Evolutionary conservation across 1,284 basidiomycete genomes (phyloP).

Genomic region (Trametes versicolor): DNA sequence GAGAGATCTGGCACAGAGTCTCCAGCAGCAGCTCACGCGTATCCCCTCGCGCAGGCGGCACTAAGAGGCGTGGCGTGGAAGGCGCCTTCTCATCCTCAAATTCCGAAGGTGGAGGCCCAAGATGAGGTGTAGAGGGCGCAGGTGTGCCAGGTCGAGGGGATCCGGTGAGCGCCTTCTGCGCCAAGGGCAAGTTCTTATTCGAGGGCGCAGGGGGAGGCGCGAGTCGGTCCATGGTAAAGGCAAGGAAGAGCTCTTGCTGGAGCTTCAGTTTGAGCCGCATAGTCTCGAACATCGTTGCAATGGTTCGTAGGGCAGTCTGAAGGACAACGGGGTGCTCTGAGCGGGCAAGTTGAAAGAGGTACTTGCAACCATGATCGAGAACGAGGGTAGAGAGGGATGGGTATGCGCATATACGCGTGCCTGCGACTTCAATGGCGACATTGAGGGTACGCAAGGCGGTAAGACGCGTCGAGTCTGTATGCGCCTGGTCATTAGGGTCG

Average conservation of each 20-base stretch:
- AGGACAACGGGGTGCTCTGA: constrained; percentile 88
- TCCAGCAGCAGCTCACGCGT: constrained; percentile 93
- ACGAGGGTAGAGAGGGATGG: constrained; percentile 79
- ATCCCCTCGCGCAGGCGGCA: constrained; percentile 85
- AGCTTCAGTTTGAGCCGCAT: constrained; percentile 91
- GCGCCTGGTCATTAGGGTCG: constrained; percentile 93
- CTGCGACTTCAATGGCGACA: constrained; percentile 89
- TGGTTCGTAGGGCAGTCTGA: constrained; percentile 84
- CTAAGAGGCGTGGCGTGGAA: constrained; percentile 64
- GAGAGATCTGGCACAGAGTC: constrained; percentile 83
- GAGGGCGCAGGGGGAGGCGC: constrained; percentile 58
- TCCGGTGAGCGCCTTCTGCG: constrained; percentile 34
- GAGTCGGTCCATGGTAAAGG: constrained; percentile 93
- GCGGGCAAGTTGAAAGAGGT: constrained; percentile 93
- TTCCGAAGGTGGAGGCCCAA: constrained; percentile 55
- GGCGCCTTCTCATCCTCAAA: constrained; percentile 60
- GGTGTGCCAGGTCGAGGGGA: constrained; percentile 68
- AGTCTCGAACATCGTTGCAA: constrained; percentile 89
- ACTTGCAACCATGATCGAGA: constrained; percentile 93
- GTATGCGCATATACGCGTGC: constrained; percentile 77
- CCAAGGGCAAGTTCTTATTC: constrained; percentile 23
- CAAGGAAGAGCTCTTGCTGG: constrained; percentile 96
- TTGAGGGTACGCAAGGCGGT: constrained; percentile 91
- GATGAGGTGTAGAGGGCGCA: constrained; percentile 52
- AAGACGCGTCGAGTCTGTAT: constrained; percentile 96